Base-by-base conservation (phyloP, 2,329 filamentous ascomycete species). In the Arthrobotrys sinensis region DNA sequence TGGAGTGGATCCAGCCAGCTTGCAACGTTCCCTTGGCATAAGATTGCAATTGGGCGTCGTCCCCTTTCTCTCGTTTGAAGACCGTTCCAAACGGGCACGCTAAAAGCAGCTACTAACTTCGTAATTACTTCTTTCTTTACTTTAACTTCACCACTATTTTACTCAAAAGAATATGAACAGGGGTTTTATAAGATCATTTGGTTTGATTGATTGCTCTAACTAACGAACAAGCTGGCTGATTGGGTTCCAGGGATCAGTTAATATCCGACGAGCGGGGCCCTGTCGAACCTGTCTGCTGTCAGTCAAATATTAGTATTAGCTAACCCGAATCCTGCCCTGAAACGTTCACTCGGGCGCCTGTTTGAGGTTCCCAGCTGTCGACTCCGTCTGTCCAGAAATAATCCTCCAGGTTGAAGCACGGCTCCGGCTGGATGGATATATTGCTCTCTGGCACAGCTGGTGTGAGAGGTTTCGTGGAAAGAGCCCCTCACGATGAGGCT, bases 141-240 rank as follows among this genome's bases (percentile, higher is more conserved):
- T 16, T 28, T 28, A 57, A 36, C 10, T 28, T 60, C 55, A 60
- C 55, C 36, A 43, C 24, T 28, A 28, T 28, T 28, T 28, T 28
- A 28, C 55, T 43, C 36, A 43, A 24, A 14, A 36, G 40, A 38
- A 14, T 3, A 14, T 36, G 36, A 38, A 24, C 72, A 48, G 48
- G 72, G 73, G 73, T 70, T 77, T 77, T 66, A 77, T 77, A 77
- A 77, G 73, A 70, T 77, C 73, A 77, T 76, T 53, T 64, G 68
- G 46, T 60, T 73, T 66, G 70, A 66, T 68, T 76, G 72, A 64
- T 73, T 76, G 70, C 70, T 64, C 64, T 63, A 57, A 57, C 40
- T 50, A 63, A 57, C 55, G 28, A 60, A 60, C 55, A 36, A 60
- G 55, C 36, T 60, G 55, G 55, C 36, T 73, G 69, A 72, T 72